Evolutionary conservation across 2,329 filamentous ascomycete genomes (phyloP).

Genomic region (Colletotrichum sansevieriae): DNA sequence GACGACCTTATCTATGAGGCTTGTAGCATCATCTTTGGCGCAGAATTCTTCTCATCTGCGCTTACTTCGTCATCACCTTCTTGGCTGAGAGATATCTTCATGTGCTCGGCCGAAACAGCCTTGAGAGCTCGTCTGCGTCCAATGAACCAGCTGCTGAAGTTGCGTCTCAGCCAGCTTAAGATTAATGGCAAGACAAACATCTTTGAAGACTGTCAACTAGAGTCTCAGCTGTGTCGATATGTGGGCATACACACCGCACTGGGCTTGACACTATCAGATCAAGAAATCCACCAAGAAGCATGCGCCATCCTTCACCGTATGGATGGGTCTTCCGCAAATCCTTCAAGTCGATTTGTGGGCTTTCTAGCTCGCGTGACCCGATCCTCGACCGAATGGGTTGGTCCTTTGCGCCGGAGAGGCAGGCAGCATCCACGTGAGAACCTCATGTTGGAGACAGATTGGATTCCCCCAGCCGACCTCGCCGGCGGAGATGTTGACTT

Average conservation of each 20-base stretch:
- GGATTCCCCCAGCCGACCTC: background rate
- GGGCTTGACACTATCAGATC: slow-evolving; percentile 29
- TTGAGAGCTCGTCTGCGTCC: slow-evolving; percentile 45
- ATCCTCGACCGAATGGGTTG: slow-evolving; percentile 29
- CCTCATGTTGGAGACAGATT: background rate
- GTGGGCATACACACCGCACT: slow-evolving; percentile 24
- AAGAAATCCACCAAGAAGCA: slow-evolving; percentile 43
- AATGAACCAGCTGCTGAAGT: slow-evolving; percentile 44
- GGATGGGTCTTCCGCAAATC: slow-evolving; percentile 32
- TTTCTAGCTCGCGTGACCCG: slow-evolving; percentile 29
- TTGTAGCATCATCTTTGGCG: slow-evolving; percentile 48
- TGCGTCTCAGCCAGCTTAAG: slow-evolving; percentile 43
- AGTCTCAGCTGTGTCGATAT: slow-evolving; percentile 39
- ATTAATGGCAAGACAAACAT: slow-evolving; percentile 48
- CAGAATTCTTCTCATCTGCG: slow-evolving; percentile 42
- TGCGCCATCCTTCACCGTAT: slow-evolving; percentile 35
- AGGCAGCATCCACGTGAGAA: background rate
- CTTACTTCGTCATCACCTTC: slow-evolving; percentile 33
- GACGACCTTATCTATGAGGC: slow-evolving; percentile 45
- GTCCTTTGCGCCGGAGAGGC: slow-evolving; percentile 17
- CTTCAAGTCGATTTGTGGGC: slow-evolving; percentile 28
- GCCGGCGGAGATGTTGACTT: too few relatives aligned
- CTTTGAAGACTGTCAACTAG: slow-evolving; percentile 48
- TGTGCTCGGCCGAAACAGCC: slow-evolving; percentile 35
- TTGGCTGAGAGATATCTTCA: slow-evolving; percentile 47